These are phyloP conservation scores for Hippophae gyantsensis DNA, from an alignment of 306 rosid genomes.

Conservation along the genomic window DNA sequence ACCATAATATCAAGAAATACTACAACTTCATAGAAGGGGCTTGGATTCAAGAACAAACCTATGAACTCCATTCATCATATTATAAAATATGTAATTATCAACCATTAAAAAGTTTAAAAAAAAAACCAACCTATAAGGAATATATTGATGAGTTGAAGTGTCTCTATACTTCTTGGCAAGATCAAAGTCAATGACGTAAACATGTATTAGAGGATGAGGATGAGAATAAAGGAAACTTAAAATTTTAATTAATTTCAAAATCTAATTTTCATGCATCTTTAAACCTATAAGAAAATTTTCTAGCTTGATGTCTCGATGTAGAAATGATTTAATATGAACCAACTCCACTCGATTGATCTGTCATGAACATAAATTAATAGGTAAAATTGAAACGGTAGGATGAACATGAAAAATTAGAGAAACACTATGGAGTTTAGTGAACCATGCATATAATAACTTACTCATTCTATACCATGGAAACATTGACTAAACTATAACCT, in stretches of 20 bases:
- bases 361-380: background rate
- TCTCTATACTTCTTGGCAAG: constrained; percentile 96
- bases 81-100: background rate
- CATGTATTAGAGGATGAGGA: constrained; percentile 36
- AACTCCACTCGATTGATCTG: constrained; percentile 88
- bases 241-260: constrained; percentile 19
- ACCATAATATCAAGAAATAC: too few relatives aligned
- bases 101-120: background rate
- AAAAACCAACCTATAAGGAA: constrained; percentile 72
- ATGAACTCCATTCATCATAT: background rate
- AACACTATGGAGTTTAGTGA: too few relatives aligned
- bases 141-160: constrained; percentile 70
- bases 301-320: constrained; percentile 93
- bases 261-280: constrained; percentile 97
- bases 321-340: constrained; percentile 81
- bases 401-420: constrained; percentile 10
- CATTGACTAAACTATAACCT: too few relatives aligned
- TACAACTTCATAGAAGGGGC: too few relatives aligned
- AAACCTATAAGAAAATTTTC: constrained; percentile 97
- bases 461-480: too few relatives aligned
- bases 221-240: background rate
- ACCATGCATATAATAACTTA: too few relatives aligned
- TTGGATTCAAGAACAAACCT: background rate
- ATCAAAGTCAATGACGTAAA: constrained; percentile 84
- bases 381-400: constrained; percentile 3